Percentiles rank a stretch among this genome's conserved stretches.
Conservation (phyloP, 768 basidiomycete genomes). For the Exsudoporus frostii region DNA sequence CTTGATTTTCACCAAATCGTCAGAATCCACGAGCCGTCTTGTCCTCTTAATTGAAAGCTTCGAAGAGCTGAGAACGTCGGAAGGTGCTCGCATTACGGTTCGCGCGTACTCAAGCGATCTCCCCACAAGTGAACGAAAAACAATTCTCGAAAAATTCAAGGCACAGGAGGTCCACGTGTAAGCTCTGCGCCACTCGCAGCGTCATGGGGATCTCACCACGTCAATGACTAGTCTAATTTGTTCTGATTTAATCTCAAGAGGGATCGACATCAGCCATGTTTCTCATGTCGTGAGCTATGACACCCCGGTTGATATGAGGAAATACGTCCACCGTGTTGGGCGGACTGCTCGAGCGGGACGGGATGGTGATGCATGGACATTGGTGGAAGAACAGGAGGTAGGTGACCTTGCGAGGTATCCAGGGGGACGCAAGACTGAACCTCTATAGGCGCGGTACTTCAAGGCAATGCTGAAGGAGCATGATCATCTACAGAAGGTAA, state of each 20-base stretch:
- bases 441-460: constrained; percentile 75
- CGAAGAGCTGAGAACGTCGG: constrained; percentile 44
- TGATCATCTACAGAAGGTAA: constrained; percentile 66
- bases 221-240: constrained; percentile 73
- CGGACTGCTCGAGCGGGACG: constrained; percentile 93
- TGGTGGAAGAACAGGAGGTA: constrained; percentile 94
- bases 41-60: constrained; percentile 81
- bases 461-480: constrained; percentile 75
- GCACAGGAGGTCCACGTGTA: constrained; percentile 81
- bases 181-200: constrained; percentile 23
- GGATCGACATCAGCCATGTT: constrained; percentile 91
- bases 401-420: constrained; percentile 6
- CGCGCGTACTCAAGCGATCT: constrained; percentile 89
- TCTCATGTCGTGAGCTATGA: constrained; percentile 95
- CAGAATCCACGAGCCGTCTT: constrained; percentile 84
- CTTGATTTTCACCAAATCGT: constrained; percentile 95
- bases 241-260: constrained; percentile 93
- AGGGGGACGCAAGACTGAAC: background rate
- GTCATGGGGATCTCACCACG: constrained; percentile 1
- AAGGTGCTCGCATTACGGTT: constrained; percentile 39
- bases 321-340: constrained; percentile 97
- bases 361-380: constrained; percentile 85
- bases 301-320: constrained; percentile 93
- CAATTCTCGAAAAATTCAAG: constrained; percentile 78
- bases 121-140: constrained; percentile 64